Conservation (phyloP, 176 grass and related monocot species). For the Triticum dicoccoides region DNA sequence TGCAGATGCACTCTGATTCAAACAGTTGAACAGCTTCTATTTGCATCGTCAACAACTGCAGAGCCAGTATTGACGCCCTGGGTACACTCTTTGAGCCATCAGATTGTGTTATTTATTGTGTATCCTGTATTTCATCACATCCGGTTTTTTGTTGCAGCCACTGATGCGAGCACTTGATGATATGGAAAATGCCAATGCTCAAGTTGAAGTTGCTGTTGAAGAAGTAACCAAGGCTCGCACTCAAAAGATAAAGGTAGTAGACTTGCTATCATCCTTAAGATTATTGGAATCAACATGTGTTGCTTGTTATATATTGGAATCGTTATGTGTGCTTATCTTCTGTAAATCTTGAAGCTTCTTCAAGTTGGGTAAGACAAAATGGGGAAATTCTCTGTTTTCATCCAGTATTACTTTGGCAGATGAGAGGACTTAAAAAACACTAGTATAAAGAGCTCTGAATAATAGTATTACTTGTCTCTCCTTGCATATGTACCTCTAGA, state of each 20-base stretch:
- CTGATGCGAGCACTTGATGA: conserved; percentile 94
- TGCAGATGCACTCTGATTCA: conserved; percentile 93
- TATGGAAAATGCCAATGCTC: conserved; percentile 90
- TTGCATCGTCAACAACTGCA: conserved; percentile 87
- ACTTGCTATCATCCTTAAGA: background rate
- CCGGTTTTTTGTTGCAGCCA: conserved; percentile 41
- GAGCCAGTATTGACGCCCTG: conserved; percentile 92
- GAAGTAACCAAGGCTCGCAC: conserved; percentile 92
- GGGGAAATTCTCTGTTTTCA: background rate
- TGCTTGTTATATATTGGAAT: background rate
- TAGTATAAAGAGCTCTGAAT: background rate
- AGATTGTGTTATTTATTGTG: conserved; percentile 11
- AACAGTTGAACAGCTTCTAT: conserved; percentile 89
- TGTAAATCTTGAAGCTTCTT: background rate
- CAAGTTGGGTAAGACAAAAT: background rate
- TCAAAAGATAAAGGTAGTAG: conserved; percentile 89
- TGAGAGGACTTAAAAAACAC: background rate
- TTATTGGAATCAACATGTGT: background rate
- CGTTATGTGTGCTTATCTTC: background rate
- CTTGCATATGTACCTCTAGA: background rate
- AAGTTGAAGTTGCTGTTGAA: conserved; percentile 94
- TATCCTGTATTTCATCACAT: conserved; percentile 24
- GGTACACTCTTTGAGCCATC: conserved; percentile 46
- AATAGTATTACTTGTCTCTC: background rate
- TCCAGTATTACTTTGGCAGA: background rate